Evolutionary conservation across 2,329 filamentous ascomycete species (phyloP), one percentile per base, ranked within the genome.

Genomic region (Nakataea oryzae): DNA sequence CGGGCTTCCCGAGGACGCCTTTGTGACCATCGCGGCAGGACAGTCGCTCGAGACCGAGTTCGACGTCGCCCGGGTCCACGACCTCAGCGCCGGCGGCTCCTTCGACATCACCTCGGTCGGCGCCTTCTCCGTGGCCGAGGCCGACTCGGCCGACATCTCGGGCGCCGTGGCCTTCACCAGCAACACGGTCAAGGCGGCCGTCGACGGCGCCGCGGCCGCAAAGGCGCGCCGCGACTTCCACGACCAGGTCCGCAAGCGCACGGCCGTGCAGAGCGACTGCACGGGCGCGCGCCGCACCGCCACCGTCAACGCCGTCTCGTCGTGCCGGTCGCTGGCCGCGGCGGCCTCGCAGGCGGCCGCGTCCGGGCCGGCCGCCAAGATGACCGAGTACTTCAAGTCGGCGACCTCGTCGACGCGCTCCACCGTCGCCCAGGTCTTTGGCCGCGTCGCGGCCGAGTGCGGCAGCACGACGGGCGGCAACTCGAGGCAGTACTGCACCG

Each of bases 351-450:
- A 72, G 1, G 81, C 81, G 2, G 82, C 83, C 0, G 70, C 75
- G 1, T 81, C 77, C 0, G 82, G 81, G 30, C 66, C 75, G 0
- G 76, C 78, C 3, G 72, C 74, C 66, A 84, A 79, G 68, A 73
- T 87, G 67, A 72, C 71, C 47, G 82, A 86, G 69, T 88, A 86
- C 77, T 90, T 88, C 79, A 87, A 86, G 74, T 80, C 80, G 0
- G 81, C 80, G 30, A 72, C 74, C 14, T 65, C 71, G n/a, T 64
- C 72, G 3, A 76, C 76, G 12, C 79, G 80, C 54, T 75, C 70
- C 60, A 77, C 74, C 1, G 83, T 88, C 8, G 76, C 81, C 2
- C 75, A 75, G 29, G 78, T 87, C 61, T 78, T 77, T 61, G 75
- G 76, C 57, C 68, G 67, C n/a, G 77, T 88, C 8, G 80, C 82